These are phyloP conservation scores for Pythium oligandrum DNA, from an alignment of 352 stramenopile species.

Conservation along the genomic window DNA sequence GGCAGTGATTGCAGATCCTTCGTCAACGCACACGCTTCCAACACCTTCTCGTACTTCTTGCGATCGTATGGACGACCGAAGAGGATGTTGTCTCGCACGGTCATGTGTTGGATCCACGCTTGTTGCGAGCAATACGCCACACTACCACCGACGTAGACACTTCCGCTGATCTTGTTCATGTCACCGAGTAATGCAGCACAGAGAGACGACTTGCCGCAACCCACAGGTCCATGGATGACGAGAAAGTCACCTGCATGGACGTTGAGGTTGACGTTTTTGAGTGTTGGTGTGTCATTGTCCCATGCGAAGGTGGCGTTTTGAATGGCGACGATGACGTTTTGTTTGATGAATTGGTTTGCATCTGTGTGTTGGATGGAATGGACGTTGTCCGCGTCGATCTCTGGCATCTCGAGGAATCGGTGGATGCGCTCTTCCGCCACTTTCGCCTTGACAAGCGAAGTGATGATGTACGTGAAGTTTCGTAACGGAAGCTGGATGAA, in stretches of 20 bases:
- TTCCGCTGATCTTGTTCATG: constrained; percentile 46
- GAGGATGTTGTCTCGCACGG: no score
- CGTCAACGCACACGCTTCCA: constrained; percentile 37
- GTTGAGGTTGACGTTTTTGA: no score
- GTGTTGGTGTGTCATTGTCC: no score
- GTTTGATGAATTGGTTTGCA: constrained; percentile 11
- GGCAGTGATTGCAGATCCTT: constrained; percentile 56
- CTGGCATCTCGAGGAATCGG: constrained; percentile 41
- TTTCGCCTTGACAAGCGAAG: constrained; percentile 27
- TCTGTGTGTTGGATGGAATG: constrained; percentile 3
- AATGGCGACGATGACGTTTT: constrained; percentile 27
- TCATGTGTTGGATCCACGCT: constrained; percentile 84
- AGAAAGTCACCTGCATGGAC: constrained; percentile 76
- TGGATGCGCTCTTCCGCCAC: constrained; percentile 23
- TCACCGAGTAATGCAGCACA: constrained; percentile 90
- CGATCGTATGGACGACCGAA: no score
- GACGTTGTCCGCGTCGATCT: constrained; percentile 16
- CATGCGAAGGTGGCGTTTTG: constrained; percentile 27
- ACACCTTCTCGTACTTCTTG: no score
- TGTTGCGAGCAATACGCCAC: constrained; percentile 73
- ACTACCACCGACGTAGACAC: constrained; percentile 21
- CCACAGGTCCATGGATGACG: constrained; percentile 86
- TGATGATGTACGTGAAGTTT: constrained; percentile 27
- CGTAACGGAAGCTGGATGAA: constrained; percentile 31
- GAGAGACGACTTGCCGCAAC: constrained; percentile 90